Evolutionary conservation across 2,329 filamentous ascomycete genomes (phyloP), one percentile per base, ranked within the genome.

Genomic region (Biscogniauxia mediterranea): DNA sequence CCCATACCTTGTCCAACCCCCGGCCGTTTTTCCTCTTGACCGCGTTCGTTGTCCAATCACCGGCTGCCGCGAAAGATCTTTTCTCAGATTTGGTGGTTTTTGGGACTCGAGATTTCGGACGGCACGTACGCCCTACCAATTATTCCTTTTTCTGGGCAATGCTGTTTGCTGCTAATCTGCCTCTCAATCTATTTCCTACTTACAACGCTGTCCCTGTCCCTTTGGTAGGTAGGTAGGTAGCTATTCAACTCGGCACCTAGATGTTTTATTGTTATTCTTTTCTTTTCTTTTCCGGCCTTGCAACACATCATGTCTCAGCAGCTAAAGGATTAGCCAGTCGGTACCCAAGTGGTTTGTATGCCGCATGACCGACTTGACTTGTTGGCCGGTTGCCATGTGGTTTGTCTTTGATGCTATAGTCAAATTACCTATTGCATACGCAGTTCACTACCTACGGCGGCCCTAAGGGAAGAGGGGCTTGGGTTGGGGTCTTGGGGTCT

Each of bases 21-120:
- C 38, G 38, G 2, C 38, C 38, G 13, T 65, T 62, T 61, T 61
- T 58, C 63, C 56, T 57, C 23, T 28, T 42, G 54, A 28, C 51
- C 20, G 60, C 65, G 65, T 64, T 65, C 55, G 58, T 32, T 28
- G 52, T 42, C 65, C 63, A 67, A 67, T 67, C 61, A 65, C 2
- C 8, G 26, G 8, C 56, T 64, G 61, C 61, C 65, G 61, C 59
- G 56, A 62, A 46, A 23, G 54, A 56, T n/a, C 17, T 46, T 46
- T 46, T n/a, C 38, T 46, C 6, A 46, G 38, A 46, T 46, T 59
- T 58, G 51, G 56, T 42, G 42, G 20, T 21, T 20, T 63, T 63
- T 54, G 56, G 59, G 57, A 59, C 62, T 64, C 59, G 61, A 59
- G 54, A 26, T 21, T 26, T 50, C 23, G 49, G 20, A 54, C 46